These are phyloP conservation scores for Fusarium stilboides DNA, from an alignment of 2,329 filamentous ascomycete genomes.

Conservation along the genomic window DNA sequence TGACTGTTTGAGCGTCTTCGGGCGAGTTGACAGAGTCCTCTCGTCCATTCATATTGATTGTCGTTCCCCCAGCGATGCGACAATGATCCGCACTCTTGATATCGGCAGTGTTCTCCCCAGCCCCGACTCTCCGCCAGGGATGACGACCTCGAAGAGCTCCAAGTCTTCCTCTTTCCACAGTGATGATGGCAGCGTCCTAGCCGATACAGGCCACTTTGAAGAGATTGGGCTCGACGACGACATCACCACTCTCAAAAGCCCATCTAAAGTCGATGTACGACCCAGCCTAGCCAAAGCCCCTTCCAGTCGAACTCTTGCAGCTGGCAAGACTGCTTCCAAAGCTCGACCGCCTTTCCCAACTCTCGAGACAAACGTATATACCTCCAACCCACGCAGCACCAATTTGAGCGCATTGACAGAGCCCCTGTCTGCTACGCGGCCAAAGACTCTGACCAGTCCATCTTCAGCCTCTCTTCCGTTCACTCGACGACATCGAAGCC, in stretches of 20 bases:
- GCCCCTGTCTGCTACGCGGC: constrained; percentile 50
- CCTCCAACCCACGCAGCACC: constrained; percentile 67
- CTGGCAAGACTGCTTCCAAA: constrained; percentile 49
- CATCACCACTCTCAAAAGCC: constrained; percentile 65
- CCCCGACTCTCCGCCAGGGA: constrained; percentile 66
- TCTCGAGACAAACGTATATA: constrained; percentile 63
- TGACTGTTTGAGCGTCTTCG: constrained; percentile 9
- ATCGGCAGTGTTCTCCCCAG: constrained; percentile 52
- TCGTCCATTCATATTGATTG: constrained; percentile 29
- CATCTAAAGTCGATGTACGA: constrained; percentile 61
- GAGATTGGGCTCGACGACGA: constrained; percentile 88
- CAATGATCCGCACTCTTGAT: constrained; percentile 55
- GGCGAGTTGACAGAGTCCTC: constrained; percentile 35
- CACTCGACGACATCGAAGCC: constrained; percentile 63
- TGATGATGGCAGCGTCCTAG: constrained; percentile 78
- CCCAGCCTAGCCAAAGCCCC: constrained; percentile 50
- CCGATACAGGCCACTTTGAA: constrained; percentile 88
- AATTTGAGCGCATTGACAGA: constrained; percentile 59
- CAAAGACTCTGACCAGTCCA: constrained; percentile 48
- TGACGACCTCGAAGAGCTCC: constrained; percentile 88
- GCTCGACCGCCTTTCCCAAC: constrained; percentile 63
- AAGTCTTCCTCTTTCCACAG: constrained; percentile 90
- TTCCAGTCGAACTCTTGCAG: constrained; percentile 51
- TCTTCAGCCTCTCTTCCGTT: constrained; percentile 58
- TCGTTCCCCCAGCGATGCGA: constrained; percentile 50